Percentiles rank a stretch among this genome's conserved stretches.
Conservation (phyloP, 495 filamentous ascomycete genomes). For the Annulohypoxylon stygium region DNA sequence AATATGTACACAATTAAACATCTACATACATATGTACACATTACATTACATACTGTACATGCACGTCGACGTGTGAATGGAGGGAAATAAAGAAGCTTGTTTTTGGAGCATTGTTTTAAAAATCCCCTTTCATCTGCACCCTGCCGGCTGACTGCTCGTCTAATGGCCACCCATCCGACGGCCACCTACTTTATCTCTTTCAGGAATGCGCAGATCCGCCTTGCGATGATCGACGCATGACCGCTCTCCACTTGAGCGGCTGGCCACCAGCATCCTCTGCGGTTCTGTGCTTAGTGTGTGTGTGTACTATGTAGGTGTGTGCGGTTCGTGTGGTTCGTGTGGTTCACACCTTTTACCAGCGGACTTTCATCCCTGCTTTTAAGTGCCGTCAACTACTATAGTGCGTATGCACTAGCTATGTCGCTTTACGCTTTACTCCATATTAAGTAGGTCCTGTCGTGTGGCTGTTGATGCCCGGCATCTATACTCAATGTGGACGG, state of each 20-base stretch:
- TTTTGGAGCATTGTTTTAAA: slow-evolving; percentile 36
- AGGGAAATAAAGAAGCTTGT: slow-evolving; percentile 28
- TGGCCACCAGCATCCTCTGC: slow-evolving; percentile 19
- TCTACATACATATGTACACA: slow-evolving; percentile 6
- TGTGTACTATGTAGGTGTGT: too few relatives aligned
- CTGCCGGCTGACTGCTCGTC: slow-evolving; percentile 11
- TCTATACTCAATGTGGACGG: slow-evolving; percentile 13
- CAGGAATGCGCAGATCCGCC: slow-evolving; percentile 41
- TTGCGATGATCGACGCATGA: slow-evolving; percentile 44
- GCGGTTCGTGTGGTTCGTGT: background rate
- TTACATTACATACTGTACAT: background rate
- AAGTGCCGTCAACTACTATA: slow-evolving; percentile 14
- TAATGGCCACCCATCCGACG: slow-evolving; percentile 35
- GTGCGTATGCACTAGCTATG: slow-evolving; percentile 11
- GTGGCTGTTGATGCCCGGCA: slow-evolving; percentile 9
- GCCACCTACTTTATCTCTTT: slow-evolving; percentile 46
- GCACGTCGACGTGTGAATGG: slow-evolving; percentile 5
- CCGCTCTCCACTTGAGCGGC: slow-evolving; percentile 34
- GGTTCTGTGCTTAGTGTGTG: background rate
- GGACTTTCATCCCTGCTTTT: slow-evolving; percentile 29
- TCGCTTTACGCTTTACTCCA: slow-evolving; percentile 22
- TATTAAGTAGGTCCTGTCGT: slow-evolving; percentile 4
- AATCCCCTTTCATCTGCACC: slow-evolving; percentile 4
- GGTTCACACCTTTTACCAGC: slow-evolving; percentile 9
- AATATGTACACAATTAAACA: background rate